Percentiles rank a stretch among this genome's conserved stretches.
These are phyloP conservation scores for Lactifluus volemus DNA, from an alignment of 768 basidiomycete species.

Conservation along the genomic window DNA sequence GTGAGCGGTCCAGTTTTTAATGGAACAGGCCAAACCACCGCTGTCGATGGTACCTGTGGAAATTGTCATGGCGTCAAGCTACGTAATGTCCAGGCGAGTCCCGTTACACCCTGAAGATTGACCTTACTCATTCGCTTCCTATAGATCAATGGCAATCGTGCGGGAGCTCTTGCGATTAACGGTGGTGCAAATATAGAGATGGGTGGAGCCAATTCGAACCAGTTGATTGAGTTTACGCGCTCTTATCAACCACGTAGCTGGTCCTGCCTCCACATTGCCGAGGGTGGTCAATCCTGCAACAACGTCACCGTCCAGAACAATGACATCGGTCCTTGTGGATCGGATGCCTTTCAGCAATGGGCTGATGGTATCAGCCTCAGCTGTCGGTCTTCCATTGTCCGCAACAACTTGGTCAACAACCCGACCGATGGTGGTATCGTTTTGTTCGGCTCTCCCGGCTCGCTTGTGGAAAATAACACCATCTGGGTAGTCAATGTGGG, in stretches of 20 bases:
- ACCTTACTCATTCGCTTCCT: background rate
- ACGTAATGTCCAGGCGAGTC: conserved; percentile 59
- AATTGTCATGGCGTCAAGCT: conserved; percentile 53
- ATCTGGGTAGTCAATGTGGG: conserved; percentile 62
- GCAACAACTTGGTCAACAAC: conserved; percentile 60
- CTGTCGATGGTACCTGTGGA: conserved; percentile 56
- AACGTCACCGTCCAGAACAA: conserved; percentile 67
- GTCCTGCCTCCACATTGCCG: conserved; percentile 72
- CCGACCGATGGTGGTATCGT: conserved; percentile 79
- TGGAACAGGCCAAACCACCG: conserved; percentile 62
- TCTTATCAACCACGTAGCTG: conserved; percentile 73
- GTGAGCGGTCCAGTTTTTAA: conserved; percentile 56
- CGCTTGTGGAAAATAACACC: conserved; percentile 65
- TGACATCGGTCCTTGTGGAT: conserved; percentile 73
- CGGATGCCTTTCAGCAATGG: conserved; percentile 60
- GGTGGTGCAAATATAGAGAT: conserved; percentile 82
- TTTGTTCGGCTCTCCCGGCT: conserved; percentile 67
- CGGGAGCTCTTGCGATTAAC: conserved; percentile 38
- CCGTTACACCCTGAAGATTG: background rate
- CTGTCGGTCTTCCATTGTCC: conserved; percentile 52
- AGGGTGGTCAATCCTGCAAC: conserved; percentile 59
- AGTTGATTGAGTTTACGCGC: conserved; percentile 69
- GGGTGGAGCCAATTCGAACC: conserved; percentile 64
- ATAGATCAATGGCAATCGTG: conserved; percentile 73
- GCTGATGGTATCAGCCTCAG: conserved; percentile 75